Evolutionary conservation across 2,329 filamentous ascomycete genomes (phyloP), one percentile per base, ranked within the genome.

Genomic region (Thelonectria discophora): DNA sequence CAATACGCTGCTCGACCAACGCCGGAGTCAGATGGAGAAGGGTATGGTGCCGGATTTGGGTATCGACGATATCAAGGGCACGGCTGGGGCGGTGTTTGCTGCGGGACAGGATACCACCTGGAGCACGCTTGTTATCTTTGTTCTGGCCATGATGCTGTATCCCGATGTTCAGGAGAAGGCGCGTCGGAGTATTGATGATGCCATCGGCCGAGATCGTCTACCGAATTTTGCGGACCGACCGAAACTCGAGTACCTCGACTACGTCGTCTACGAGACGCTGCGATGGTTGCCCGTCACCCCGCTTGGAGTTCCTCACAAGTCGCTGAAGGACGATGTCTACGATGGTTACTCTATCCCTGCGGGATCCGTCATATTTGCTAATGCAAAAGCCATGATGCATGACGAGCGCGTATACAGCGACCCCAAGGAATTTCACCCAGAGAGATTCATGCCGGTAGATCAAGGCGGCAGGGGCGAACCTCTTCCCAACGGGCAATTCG

Each of bases 121-220:
- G 37, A 55, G 49, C 24, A 64, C 61, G 8, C 20, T 84, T 3
- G 66, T 75, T 17, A 74, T 72, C 4, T 83, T 83, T 62, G 71
- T 82, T 3, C 75, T 81, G 42, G 82, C 82, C 13, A 82, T 84
- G 79, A 67, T 74, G 5, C 69, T 79, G 2, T 74, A 77, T 34
- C 72, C 72, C 4, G 75, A 73, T 18, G 78, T 81, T 1, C 80
- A 82, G 61, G 78, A 69, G 66, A 72, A 69, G 50, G 78, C 74
- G 0, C 76, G 77, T 47, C 65, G 57, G 1, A 74, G 78, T 39
- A 72, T 84, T 20, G 80, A 83, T 51, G 65, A 72, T 1, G 74
- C 82, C 7, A 74, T 82, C 49, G 81, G 81, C 4, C 47, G 67
- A 2, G 70, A 78, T 34, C 73, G 81, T 2, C 53, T 80, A 5